These are phyloP conservation scores for Solanum piurae DNA, from an alignment of 257 asterid species.

Conservation along the genomic window DNA sequence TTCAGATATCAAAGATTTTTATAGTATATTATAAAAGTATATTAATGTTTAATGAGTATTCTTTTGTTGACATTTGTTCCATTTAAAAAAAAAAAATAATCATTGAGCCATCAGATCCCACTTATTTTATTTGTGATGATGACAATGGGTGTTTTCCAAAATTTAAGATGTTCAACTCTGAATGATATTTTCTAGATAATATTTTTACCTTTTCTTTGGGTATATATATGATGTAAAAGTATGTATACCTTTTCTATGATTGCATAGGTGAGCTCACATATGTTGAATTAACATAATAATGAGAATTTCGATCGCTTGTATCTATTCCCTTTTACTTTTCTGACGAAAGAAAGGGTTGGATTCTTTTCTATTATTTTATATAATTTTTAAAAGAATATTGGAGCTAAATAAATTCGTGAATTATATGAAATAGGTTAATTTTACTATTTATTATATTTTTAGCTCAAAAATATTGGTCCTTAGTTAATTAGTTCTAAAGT, in stretches of 20 bases:
- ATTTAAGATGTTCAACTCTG: background rate
- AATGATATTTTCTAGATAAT: background rate
- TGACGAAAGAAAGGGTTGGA: background rate
- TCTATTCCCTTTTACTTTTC: background rate
- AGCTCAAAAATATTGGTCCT: background rate
- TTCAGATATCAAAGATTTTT: background rate
- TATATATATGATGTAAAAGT: background rate
- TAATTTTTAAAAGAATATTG: background rate
- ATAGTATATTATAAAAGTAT: too few relatives aligned
- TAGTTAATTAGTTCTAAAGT: background rate
- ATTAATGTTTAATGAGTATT: background rate
- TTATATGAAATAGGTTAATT: background rate
- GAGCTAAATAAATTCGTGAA: background rate
- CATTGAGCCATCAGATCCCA: background rate
- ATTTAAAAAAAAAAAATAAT: background rate
- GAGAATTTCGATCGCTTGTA: background rate
- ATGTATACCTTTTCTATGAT: background rate
- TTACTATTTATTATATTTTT: background rate
- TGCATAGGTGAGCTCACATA: background rate
- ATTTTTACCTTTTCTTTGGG: background rate
- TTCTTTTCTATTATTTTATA: background rate
- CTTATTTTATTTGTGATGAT: background rate
- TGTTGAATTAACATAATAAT: background rate
- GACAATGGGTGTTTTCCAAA: background rate
- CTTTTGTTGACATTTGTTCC: background rate